phyloP scores from a whole-genome alignment of 2,329 filamentous ascomycete genomes.

The Colletotrichum camelliae region DNA sequence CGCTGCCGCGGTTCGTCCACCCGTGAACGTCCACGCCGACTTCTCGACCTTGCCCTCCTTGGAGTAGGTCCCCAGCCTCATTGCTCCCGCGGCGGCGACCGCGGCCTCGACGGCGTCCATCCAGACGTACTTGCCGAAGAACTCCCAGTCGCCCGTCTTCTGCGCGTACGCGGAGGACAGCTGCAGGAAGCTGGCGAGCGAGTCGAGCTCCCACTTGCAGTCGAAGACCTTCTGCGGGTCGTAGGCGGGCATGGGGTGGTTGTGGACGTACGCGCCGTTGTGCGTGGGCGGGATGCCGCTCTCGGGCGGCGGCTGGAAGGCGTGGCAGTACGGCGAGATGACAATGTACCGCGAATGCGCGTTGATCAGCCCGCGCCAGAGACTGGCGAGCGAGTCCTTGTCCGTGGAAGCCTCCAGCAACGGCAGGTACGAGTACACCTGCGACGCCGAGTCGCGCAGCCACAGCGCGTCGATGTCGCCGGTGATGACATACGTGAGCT shows the following conservation, averaged over 20 bases:
- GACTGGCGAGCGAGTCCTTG: conserved; percentile 65
- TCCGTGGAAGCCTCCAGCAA: conserved; percentile 60
- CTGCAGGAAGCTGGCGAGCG: conserved; percentile 84
- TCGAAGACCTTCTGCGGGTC: conserved; percentile 75
- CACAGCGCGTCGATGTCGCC: conserved; percentile 89
- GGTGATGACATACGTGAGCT: conserved; percentile 81
- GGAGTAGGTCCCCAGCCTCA: conserved; percentile 78
- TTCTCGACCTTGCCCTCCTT: conserved; percentile 58
- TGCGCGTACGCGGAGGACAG: conserved; percentile 79
- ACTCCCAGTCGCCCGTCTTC: conserved; percentile 70
- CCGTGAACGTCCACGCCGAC: conserved; percentile 78
- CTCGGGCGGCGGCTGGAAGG: conserved; percentile 84
- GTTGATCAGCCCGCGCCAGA: conserved; percentile 76
- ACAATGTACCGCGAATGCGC: conserved; percentile 72
- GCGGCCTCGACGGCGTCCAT: conserved; percentile 74
- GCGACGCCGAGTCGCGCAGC: conserved; percentile 83
- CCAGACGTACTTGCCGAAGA: conserved; percentile 76
- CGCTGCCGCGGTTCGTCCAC: conserved; percentile 74
- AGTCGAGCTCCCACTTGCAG: conserved; percentile 93
- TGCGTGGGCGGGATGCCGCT: conserved; percentile 66
- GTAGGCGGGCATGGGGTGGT: conserved; percentile 66
- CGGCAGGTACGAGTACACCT: conserved; percentile 72
- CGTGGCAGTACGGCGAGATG: conserved; percentile 82
- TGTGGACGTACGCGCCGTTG: conserved; percentile 65
- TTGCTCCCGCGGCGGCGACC: conserved; percentile 70